Base-by-base conservation (phyloP, 345 rosid genomes). In the Eucalyptus lansdowneana region DNA sequence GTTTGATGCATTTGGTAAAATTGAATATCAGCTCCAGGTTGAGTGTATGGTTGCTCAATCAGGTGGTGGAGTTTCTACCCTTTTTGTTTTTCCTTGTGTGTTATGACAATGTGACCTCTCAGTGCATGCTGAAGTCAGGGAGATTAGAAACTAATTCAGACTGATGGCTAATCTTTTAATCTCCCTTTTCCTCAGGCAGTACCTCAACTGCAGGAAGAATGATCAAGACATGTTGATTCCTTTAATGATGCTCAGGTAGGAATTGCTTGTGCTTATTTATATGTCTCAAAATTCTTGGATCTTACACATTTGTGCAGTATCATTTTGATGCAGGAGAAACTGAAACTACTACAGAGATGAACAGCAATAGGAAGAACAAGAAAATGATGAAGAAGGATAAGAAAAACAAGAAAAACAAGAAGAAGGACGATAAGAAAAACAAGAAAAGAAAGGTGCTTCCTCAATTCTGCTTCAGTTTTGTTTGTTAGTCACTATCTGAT, bases 151-250 rank as follows among this genome's bases (percentile, higher is more conserved):
- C 88, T 87, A 54, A 13, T 87, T 87, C 49, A 54, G 47, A 22
- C 21, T 51, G 47, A 87, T 87, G 56, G 88, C 85, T 76, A 40
- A 76, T 44, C 69, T n/a, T 54, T 49, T 80, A 27, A n/a, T 40
- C 86, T 89, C 15, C 56, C 86, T 87, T 51, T 58, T 54, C 49
- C 91, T 89, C 94, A 97, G 99, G 96, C 87, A 92, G 94, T 62
- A 72, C 92, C 88, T 96, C 97, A 50, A 94, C 91, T 88, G 94
- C 96, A 40, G 94, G 95, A 90, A 92, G 92, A 91, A 90, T 44
- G 58, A 89, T 96, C 91, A 94, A 89, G 50, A 34, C 98, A 95
- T 87, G 98, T 97, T 47, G 93, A 91, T 92, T 94, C 96, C 86
- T 97, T 97, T 51, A 94, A 90, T 45, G 95, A 97, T 76, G 86